These are phyloP conservation scores for Fulvia fulva DNA, from an alignment of 2,329 filamentous ascomycete species.

Conservation along the genomic window DNA sequence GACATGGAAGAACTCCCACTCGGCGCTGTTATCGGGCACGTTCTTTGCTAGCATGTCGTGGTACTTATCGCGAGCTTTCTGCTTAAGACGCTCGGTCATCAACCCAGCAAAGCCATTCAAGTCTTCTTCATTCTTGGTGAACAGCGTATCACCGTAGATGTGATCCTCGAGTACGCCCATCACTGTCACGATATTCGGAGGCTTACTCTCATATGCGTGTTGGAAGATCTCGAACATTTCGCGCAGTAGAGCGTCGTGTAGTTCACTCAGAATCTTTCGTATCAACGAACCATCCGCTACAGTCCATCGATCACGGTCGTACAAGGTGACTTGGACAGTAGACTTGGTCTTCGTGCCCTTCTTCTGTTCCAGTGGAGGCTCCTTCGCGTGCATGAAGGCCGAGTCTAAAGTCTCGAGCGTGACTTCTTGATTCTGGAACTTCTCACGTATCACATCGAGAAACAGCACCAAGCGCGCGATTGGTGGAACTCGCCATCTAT, in stretches of 20 bases:
- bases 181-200: constrained; percentile 72
- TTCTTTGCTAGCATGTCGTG: constrained; percentile 71
- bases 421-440: constrained; percentile 80
- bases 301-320: constrained; percentile 51
- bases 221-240: constrained; percentile 86
- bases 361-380: constrained; percentile 56
- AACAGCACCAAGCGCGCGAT: constrained; percentile 76
- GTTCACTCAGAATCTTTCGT: constrained; percentile 66
- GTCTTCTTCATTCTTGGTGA: constrained; percentile 66
- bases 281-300: constrained; percentile 54
- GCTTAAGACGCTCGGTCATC: constrained; percentile 66
- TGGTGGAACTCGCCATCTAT: constrained; percentile 84
- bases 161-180: constrained; percentile 80
- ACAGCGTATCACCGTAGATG: constrained; percentile 72
- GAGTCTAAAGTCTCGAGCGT: constrained; percentile 76
- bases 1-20: constrained; percentile 89
- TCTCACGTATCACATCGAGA: constrained; percentile 78
- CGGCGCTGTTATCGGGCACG: constrained; percentile 72
- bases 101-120: constrained; percentile 67
- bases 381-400: constrained; percentile 78
- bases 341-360: constrained; percentile 13
- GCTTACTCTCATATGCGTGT: constrained; percentile 84
- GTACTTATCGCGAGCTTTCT: constrained; percentile 76
- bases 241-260: constrained; percentile 78
- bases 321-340: constrained; percentile 46